These are phyloP conservation scores for Euphorbia celastroides DNA, from an alignment of 441 rosid genomes.

Conservation along the genomic window DNA sequence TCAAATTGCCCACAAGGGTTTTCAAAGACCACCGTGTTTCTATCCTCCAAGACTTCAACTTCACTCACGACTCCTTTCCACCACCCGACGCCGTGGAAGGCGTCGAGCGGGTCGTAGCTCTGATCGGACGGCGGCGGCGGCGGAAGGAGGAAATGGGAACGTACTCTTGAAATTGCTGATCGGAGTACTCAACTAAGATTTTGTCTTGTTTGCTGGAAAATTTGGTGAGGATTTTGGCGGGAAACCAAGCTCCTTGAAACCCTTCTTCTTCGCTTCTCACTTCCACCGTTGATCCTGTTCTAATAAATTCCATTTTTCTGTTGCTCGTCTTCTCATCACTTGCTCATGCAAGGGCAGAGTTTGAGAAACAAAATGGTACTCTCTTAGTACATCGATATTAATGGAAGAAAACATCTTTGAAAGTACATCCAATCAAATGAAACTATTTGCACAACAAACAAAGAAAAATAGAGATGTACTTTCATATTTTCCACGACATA, in stretches of 20 bases:
- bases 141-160: constrained; percentile 4
- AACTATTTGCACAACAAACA: too few species aligned
- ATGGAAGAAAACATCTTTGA: too few species aligned
- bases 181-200: constrained; percentile 5
- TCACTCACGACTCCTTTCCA: constrained; percentile 19
- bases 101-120: constrained; percentile 16
- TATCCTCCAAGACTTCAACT: constrained; percentile 4
- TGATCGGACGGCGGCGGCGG: constrained; percentile 3
- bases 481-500: too few species aligned
- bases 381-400: too few species aligned
- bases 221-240: background rate
- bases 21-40: background rate
- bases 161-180: constrained; percentile 1
- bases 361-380: too few species aligned
- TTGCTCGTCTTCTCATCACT: background rate
- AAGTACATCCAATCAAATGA: too few species aligned
- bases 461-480: too few species aligned
- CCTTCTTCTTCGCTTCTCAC: background rate
- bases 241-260: background rate
- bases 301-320: background rate
- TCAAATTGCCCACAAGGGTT: constrained; percentile 11
- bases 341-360: too few species aligned
- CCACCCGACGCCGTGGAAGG: constrained; percentile 25
- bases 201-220: background rate
- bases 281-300: background rate